Percentiles rank a stretch among this genome's conserved stretches.
These are phyloP conservation scores for Alternaria rosae DNA, from an alignment of 2,329 filamentous ascomycete genomes.

Conservation along the genomic window DNA sequence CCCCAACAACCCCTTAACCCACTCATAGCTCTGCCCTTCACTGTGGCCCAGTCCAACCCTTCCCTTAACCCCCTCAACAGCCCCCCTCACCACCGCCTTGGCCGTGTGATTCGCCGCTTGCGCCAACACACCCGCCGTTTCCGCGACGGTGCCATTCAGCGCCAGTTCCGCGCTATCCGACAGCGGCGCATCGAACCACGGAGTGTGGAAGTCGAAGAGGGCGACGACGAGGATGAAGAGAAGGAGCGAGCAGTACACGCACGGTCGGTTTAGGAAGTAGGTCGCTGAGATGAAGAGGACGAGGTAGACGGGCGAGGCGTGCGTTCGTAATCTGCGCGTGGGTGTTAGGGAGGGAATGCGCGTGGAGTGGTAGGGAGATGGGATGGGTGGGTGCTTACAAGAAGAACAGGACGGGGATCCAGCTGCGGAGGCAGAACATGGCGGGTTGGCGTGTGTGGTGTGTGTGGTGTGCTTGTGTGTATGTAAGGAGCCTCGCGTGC, in stretches of 20 bases:
- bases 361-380: not conserved
- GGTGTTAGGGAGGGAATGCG: slow-evolving; percentile 13
- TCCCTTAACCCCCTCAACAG: slow-evolving; percentile 37
- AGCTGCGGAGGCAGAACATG: slow-evolving; percentile 73
- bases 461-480: not conserved
- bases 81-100: slow-evolving; percentile 38
- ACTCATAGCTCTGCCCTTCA: slow-evolving; percentile 75
- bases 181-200: slow-evolving; percentile 88
- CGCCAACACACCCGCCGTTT: slow-evolving; percentile 71
- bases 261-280: slow-evolving; percentile 95
- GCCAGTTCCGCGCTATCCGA: slow-evolving; percentile 41
- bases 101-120: slow-evolving; percentile 67
- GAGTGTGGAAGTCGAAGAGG: slow-evolving; percentile 89
- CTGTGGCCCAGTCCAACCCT: slow-evolving; percentile 43
- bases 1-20: slow-evolving; percentile 82
- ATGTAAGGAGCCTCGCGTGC: slow-evolving; percentile 18
- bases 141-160: slow-evolving; percentile 44
- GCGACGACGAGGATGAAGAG: slow-evolving; percentile 94
- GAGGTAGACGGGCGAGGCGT: slow-evolving; percentile 59
- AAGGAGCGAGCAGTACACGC: slow-evolving; percentile 96
- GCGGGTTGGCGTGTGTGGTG: slow-evolving; percentile 7
- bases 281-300: slow-evolving; percentile 76
- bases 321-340: slow-evolving; percentile 47
- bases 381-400: slow-evolving; percentile 51
- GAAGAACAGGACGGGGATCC: slow-evolving; percentile 60